Conservation (phyloP, 2,329 filamentous ascomycete genomes). For the Xylaria sp. region DNA sequence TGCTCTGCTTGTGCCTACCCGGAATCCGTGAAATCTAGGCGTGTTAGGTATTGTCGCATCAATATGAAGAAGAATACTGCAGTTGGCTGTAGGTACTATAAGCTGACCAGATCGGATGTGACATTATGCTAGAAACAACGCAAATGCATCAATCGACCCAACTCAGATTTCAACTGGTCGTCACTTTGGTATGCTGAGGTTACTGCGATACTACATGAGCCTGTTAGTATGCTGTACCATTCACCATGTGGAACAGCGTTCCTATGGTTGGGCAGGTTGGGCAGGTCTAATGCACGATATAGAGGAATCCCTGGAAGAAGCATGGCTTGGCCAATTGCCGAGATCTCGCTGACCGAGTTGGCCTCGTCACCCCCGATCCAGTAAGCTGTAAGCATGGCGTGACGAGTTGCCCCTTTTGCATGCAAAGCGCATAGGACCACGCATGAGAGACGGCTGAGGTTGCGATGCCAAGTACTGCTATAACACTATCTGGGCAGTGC, state of each 20-base stretch:
- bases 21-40: conserved; percentile 15
- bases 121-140: background rate
- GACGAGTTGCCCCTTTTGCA: background rate
- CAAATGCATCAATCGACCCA: background rate
- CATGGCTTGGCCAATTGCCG: conserved; percentile 11
- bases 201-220: conserved; percentile 5
- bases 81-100: background rate
- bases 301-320: background rate
- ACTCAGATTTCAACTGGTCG: background rate
- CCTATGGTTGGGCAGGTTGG: background rate
- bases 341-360: conserved; percentile 12
- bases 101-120: background rate
- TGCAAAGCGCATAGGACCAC: background rate
- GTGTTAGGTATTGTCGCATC: background rate
- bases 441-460: background rate
- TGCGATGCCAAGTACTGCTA: conserved; percentile 4
- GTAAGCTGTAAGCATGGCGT: conserved; percentile 6
- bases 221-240: background rate
- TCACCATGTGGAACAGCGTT: background rate
- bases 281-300: background rate
- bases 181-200: background rate
- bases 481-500: background rate
- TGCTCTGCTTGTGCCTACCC: conserved; percentile 2
- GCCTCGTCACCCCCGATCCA: background rate
- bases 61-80: background rate